Evolutionary conservation across 1,284 basidiomycete species (phyloP).

Genomic region (Leucoagaricus sp.): DNA sequence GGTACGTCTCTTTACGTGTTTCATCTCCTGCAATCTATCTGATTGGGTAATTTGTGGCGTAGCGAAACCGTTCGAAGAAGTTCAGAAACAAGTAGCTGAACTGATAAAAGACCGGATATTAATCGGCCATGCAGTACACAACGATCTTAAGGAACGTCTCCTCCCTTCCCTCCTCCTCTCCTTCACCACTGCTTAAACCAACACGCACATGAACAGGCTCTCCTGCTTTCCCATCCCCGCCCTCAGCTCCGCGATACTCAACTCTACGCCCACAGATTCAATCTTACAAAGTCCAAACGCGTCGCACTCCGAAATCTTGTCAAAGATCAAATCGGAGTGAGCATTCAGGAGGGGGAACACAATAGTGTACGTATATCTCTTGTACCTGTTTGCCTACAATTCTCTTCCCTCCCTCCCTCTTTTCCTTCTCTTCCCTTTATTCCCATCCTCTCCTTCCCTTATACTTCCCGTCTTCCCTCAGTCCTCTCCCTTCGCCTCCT

Average conservation of each 20-base stretch:
- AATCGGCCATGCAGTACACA: conserved; percentile 93
- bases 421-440: no score
- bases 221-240: conserved; percentile 89
- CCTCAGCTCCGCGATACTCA: conserved; percentile 86
- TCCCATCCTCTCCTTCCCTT: not conserved
- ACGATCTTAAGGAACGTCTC: conserved; percentile 78
- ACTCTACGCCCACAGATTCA: conserved; percentile 55
- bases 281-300: conserved; percentile 61
- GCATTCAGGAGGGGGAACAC: conserved; percentile 89
- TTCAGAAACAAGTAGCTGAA: conserved; percentile 81
- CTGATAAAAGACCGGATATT: conserved; percentile 82
- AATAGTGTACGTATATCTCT: conserved; percentile 62
- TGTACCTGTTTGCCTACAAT: not conserved
- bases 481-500: no score
- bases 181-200: not conserved
- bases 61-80: conserved; percentile 81
- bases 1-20: conserved; percentile 44
- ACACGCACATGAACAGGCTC: conserved; percentile 53
- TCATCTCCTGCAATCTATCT: no score
- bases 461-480: conserved; percentile 3
- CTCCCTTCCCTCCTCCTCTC: not conserved
- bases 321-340: conserved; percentile 78
- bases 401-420: no score
- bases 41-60: no score
- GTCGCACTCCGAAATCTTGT: conserved; percentile 84